Base-by-base conservation (phyloP, 2,329 filamentous ascomycete species). In the Talaromyces rugulosus region DNA sequence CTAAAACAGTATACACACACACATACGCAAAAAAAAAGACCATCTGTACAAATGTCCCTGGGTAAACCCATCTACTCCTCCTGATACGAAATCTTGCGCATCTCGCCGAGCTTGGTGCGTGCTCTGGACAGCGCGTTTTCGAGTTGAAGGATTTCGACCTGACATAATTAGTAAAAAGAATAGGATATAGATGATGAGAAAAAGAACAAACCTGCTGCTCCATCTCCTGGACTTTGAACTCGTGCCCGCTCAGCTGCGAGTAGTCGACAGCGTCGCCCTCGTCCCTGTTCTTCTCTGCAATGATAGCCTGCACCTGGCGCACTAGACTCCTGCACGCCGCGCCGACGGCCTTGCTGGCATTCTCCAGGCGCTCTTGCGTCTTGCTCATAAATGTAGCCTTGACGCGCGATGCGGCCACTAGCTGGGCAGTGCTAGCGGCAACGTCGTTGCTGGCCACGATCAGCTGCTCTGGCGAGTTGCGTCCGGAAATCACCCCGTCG, bases 211-310 rank as follows among this genome's bases (percentile, higher is more conserved):
- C 93, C 90, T 99, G 95, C 75, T 99, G 95, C 81, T 99, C 95
- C 95, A 99, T 99, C 81, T 99, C 93, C 70, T 89, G 86, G 58
- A 97, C 92, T 84, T 99, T 99, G 83, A 99, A 98, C 80, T 99
- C 95, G 77, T 97, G 94, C 34, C 89, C 87, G 65, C 91, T 93
- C 54, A 99, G 81, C 80, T 92, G 91, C 51, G 85, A 83, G 77
- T 98, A 99, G 76, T 99, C 95, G 27, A 96, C 87, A 57, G 85
- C 82, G 60, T 96, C 92, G 16, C 81, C 81, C 40, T 94, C 91
- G 51, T 92, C 91, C 65, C 85, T 84, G 74, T 91, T 88, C 71
- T 91, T 88, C 77, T 96, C 89, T 74, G 90, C 89, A 76, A 99
- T 98, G 80, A 99, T 94, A 69, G 83, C 86, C 80, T 98, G 95